Evolutionary conservation across 768 basidiomycete species (phyloP).

Genomic region (Mycena sanguinolenta): DNA sequence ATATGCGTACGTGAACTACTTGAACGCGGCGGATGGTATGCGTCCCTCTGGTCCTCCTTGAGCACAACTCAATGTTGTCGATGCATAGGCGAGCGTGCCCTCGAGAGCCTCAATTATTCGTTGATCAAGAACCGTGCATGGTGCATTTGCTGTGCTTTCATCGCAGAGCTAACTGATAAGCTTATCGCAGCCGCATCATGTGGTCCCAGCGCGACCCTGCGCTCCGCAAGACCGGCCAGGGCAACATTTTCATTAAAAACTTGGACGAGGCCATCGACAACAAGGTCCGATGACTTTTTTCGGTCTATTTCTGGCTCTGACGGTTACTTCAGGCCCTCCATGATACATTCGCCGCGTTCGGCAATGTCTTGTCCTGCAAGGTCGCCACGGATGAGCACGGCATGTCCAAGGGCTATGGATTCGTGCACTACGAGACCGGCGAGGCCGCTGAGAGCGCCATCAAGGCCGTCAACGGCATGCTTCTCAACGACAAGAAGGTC

Average conservation of each 20-base stretch:
- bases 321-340: conserved; percentile 83
- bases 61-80: conserved; percentile 26
- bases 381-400: conserved; percentile 97
- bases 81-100: conserved; percentile 89
- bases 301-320: background rate
- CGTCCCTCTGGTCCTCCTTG: conserved; percentile 28
- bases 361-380: conserved; percentile 99
- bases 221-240: conserved; percentile 98
- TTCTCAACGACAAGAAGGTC: conserved; percentile 99
- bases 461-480: conserved; percentile 99
- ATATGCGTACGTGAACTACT: conserved; percentile 99
- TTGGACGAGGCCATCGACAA: conserved; percentile 97
- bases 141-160: conserved; percentile 55
- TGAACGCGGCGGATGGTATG: conserved; percentile 93
- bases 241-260: conserved; percentile 99
- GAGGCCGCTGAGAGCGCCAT: conserved; percentile 97
- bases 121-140: conserved; percentile 98
- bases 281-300: conserved; percentile 68
- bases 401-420: conserved; percentile 96
- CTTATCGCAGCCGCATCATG: conserved; percentile 90
- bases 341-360: conserved; percentile 99
- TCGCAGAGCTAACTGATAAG: conserved; percentile 25
- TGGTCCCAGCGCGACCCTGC: conserved; percentile 99
- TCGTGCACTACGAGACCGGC: conserved; percentile 98
- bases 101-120: conserved; percentile 99